A percentile compares a stretch with the other conserved stretches of the same genome.
These are phyloP conservation scores for Primulina eburnea DNA, from an alignment of 257 asterid species.

Conservation along the genomic window DNA sequence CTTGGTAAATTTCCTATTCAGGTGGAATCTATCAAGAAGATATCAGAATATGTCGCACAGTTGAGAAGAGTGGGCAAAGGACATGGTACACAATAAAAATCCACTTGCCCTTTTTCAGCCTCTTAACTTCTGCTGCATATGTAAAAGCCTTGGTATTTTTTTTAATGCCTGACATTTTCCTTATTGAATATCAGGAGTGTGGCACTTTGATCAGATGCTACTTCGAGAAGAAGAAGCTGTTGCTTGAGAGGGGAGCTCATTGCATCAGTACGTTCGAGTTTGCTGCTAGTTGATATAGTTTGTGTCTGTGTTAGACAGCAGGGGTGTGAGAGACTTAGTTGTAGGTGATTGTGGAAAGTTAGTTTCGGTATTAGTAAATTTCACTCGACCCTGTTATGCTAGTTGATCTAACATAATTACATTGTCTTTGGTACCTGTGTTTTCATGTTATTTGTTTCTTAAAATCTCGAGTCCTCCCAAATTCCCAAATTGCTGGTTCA, in stretches of 20 bases:
- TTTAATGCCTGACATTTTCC: not conserved
- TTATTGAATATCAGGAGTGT: conserved; percentile 32
- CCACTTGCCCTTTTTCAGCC: not conserved
- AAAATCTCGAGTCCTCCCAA: not conserved
- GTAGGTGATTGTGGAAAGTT: not conserved
- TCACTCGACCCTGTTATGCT: not conserved
- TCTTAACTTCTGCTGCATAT: not conserved
- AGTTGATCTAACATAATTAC: not conserved
- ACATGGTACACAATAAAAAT: conserved; percentile 33
- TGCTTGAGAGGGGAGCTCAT: conserved; percentile 16
- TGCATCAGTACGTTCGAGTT: not conserved
- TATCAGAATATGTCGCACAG: conserved; percentile 53
- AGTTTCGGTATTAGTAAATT: not conserved
- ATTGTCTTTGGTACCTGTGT: not conserved
- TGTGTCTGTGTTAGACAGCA: not conserved
- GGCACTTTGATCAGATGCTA: conserved; percentile 53
- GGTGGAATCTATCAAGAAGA: conserved; percentile 55
- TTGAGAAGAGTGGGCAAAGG: conserved; percentile 55
- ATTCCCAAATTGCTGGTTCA: not conserved
- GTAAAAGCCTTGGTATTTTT: no score
- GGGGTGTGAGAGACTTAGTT: not conserved
- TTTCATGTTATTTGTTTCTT: not conserved
- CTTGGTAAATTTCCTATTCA: conserved; percentile 6
- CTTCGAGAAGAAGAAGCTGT: conserved; percentile 24
- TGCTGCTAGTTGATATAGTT: not conserved